Evolutionary conservation across 2,329 filamentous ascomycete species (phyloP).

Genomic region (Talaromyces islandicus): DNA sequence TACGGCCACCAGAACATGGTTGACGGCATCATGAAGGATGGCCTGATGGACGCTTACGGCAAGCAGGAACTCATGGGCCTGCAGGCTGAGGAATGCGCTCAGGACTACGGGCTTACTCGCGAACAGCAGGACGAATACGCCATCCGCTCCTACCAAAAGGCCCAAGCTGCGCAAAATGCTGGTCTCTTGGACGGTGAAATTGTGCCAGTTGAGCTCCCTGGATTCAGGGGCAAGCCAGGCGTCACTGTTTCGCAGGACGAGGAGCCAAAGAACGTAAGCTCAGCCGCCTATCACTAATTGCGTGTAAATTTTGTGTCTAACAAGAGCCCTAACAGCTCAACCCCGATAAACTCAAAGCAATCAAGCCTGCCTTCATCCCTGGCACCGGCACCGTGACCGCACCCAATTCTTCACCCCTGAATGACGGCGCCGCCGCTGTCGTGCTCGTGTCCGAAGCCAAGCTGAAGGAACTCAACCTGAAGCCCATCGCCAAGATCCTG

Average conservation of each 20-base stretch:
- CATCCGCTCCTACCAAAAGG: constrained; percentile 90
- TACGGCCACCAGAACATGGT: constrained; percentile 86
- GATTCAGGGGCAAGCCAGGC: constrained; percentile 82
- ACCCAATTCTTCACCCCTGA: constrained; percentile 92
- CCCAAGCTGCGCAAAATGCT: constrained; percentile 74
- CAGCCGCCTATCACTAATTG: too few relatives aligned
- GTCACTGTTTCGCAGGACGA: constrained; percentile 79
- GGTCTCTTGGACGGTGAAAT: constrained; percentile 84
- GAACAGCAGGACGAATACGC: constrained; percentile 93
- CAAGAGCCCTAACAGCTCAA: constrained; percentile 50
- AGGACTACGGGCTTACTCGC: constrained; percentile 73
- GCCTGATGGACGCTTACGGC: constrained; percentile 83
- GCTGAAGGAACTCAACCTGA: constrained; percentile 84
- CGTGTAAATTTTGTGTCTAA: too few relatives aligned
- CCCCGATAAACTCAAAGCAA: constrained; percentile 72
- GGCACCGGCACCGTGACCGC: constrained; percentile 82
- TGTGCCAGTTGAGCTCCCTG: constrained; percentile 77
- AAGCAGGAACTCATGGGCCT: constrained; percentile 97
- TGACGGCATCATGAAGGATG: constrained; percentile 90
- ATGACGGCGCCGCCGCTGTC: constrained; percentile 87
- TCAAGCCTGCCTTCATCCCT: constrained; percentile 77
- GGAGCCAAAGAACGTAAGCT: constrained; percentile 89
- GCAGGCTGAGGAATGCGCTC: constrained; percentile 82
- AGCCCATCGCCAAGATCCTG: constrained; percentile 90
- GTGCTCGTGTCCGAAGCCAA: constrained; percentile 93